Percentiles rank a stretch among this genome's conserved stretches.
Evolutionary conservation across 495 filamentous ascomycete genomes (phyloP).

Genomic region (Neurospora sp.): DNA sequence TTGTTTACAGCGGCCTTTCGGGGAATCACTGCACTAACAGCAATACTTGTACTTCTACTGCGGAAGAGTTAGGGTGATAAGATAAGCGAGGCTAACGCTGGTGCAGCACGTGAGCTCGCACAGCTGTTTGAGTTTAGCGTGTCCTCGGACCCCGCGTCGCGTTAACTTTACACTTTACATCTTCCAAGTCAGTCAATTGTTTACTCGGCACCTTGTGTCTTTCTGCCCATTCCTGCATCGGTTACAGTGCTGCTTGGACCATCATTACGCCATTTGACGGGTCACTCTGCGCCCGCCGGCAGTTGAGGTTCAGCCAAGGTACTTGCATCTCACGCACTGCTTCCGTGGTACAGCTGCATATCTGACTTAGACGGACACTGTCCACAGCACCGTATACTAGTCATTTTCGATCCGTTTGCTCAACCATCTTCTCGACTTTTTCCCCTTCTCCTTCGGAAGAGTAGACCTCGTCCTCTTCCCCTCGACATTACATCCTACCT

Average conservation of each 20-base stretch:
- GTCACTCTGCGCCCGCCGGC: neutral
- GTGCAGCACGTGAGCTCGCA: neutral
- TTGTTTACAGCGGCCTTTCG: neutral
- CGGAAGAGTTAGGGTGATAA: neutral
- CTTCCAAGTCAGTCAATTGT: neutral
- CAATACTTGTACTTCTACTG: neutral
- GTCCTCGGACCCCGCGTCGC: neutral
- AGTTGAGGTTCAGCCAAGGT: neutral
- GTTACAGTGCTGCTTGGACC: neutral
- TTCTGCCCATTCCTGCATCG: neutral
- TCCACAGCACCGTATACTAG: neutral
- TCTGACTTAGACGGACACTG: neutral
- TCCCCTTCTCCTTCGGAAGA: neutral
- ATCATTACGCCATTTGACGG: neutral
- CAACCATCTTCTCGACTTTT: neutral
- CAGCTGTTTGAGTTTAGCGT: neutral
- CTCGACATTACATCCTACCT: neutral
- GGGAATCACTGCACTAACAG: neutral
- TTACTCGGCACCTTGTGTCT: neutral
- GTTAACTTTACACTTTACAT: neutral
- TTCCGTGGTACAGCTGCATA: neutral
- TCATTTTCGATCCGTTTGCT: neutral
- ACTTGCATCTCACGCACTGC: neutral
- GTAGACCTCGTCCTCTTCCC: neutral
- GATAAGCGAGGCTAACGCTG: neutral